Evolutionary conservation across 1,139 yeast genomes (phyloP).

Genomic region (Debaryomyces sp.): DNA sequence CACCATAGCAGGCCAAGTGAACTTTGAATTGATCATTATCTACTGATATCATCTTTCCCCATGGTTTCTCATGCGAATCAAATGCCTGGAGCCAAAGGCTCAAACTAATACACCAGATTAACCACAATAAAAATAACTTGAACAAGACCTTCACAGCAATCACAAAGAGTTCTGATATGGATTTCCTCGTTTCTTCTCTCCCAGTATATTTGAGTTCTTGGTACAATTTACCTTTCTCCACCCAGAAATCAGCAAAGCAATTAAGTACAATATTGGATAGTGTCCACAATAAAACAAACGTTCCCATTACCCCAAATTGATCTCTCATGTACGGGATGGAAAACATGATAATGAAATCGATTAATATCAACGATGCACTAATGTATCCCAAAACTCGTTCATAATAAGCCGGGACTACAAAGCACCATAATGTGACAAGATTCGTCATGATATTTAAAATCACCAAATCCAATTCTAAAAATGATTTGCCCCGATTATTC

Average conservation of each 20-base stretch:
- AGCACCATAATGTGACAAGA: conserved; percentile 54
- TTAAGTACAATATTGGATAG: conserved; percentile 49
- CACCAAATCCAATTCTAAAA: conserved; percentile 57
- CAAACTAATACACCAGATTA: conserved; percentile 52
- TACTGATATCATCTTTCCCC: conserved; percentile 59
- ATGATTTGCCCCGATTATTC: conserved; percentile 60
- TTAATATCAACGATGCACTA: conserved; percentile 42
- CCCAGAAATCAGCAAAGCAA: conserved; percentile 55
- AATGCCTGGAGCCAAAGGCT: conserved; percentile 58
- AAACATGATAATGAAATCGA: conserved; percentile 53
- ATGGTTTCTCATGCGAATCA: conserved; percentile 63
- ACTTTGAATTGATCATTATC: conserved; percentile 51
- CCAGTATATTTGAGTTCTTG: conserved; percentile 63
- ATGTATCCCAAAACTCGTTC: conserved; percentile 57
- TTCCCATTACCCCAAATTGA: conserved; percentile 54
- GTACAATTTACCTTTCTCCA: conserved; percentile 51
- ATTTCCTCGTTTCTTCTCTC: conserved; percentile 57
- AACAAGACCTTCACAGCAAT: conserved; percentile 48
- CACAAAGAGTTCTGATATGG: conserved; percentile 57
- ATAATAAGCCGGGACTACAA: conserved; percentile 56
- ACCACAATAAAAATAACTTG: conserved; percentile 42
- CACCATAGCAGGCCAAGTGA: conserved; percentile 69
- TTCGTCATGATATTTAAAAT: conserved; percentile 50
- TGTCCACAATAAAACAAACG: conserved; percentile 59
- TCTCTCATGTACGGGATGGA: conserved; percentile 51